A percentile compares a stretch with the other conserved stretches of the same genome.
These are phyloP conservation scores for Colletotrichum lupini DNA, from an alignment of 2,329 filamentous ascomycete species.

Conservation along the genomic window DNA sequence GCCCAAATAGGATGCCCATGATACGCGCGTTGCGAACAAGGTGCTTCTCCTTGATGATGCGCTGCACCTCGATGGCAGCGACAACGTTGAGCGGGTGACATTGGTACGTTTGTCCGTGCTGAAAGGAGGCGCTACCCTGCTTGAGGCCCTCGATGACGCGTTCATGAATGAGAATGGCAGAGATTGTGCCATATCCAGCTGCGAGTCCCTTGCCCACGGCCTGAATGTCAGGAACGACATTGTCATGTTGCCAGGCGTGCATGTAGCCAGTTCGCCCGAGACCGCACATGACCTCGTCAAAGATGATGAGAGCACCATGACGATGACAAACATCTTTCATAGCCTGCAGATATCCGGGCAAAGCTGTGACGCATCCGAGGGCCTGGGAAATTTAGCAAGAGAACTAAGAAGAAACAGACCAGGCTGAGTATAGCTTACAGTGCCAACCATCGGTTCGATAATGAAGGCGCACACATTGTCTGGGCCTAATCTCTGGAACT, in stretches of 20 bases:
- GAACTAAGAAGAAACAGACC: not conserved
- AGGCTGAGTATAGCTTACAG: not conserved
- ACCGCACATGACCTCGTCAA: slow-evolving; percentile 70
- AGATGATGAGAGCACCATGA: slow-evolving; percentile 66
- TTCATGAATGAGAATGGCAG: slow-evolving; percentile 57
- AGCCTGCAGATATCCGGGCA: slow-evolving; percentile 62
- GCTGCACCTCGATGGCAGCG: slow-evolving; percentile 62
- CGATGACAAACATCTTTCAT: slow-evolving; percentile 64
- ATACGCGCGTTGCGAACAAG: slow-evolving; percentile 52
- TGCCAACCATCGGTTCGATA: not conserved
- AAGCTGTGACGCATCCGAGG: not conserved
- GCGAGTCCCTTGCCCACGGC: slow-evolving; percentile 65
- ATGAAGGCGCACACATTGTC: not conserved
- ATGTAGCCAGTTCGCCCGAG: slow-evolving; percentile 66
- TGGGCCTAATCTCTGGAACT: not conserved
- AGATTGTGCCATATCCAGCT: slow-evolving; percentile 60
- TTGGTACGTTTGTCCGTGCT: slow-evolving; percentile 64
- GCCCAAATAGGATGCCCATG: slow-evolving; percentile 53
- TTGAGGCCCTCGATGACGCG: slow-evolving; percentile 57
- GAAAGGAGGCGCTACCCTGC: slow-evolving; percentile 60
- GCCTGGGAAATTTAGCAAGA: not conserved
- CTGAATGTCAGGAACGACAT: slow-evolving; percentile 59
- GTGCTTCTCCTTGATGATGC: slow-evolving; percentile 52
- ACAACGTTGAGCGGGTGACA: slow-evolving; percentile 64
- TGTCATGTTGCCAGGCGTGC: slow-evolving; percentile 66